Evolutionary conservation across 1,284 basidiomycete genomes (phyloP), one percentile per base, ranked within the genome.

Genomic region (Austropuccinia psidii): DNA sequence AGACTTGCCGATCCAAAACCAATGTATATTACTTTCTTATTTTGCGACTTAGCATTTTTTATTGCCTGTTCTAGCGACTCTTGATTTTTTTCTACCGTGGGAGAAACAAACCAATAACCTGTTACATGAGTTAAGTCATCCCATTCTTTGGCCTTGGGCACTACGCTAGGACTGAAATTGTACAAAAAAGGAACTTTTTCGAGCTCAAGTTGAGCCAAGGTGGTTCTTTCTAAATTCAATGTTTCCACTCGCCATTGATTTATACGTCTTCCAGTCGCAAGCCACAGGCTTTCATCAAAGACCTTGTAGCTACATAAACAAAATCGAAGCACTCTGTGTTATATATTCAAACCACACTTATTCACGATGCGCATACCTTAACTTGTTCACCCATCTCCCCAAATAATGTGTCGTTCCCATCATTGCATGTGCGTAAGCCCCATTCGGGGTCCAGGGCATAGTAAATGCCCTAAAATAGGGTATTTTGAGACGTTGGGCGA

Each of bases 211-310:
- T 89, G 90, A 81, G 97, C 94, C 45, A 96, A 83, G 75, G 84
- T 93, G 9, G 94, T 98, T 73, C 88, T 84, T 1, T 85, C 85
- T 57, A 98, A 85, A 47, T 85, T 85, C n/a, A 98, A 82, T 7
- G 86, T 81, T 76, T 90, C 86, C 76, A 88, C 86, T 33, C 95
- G 85, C 93, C 93, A 98, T 47, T 90, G 86, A 79, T 98, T 98
- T 79, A 98, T 89, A 80, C 98, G 95, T 0, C 90, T 89, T 1
- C 93, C 85, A 50, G 88, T 94, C 11, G 90, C 93, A 65, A 90
- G 85, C 95, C 95, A 98, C 81, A 98, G 95, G 43, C 98, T 90
- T 83, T 97, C 93, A 80, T 98, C 95, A 79, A 98, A 98, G 85
- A 93, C 87, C 74, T 91, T 90, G 80, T 91, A 92, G 88, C 89